These are phyloP conservation scores for Yamadazyma epiphylla DNA, from an alignment of 1,139 yeast species.

Conservation along the genomic window DNA sequence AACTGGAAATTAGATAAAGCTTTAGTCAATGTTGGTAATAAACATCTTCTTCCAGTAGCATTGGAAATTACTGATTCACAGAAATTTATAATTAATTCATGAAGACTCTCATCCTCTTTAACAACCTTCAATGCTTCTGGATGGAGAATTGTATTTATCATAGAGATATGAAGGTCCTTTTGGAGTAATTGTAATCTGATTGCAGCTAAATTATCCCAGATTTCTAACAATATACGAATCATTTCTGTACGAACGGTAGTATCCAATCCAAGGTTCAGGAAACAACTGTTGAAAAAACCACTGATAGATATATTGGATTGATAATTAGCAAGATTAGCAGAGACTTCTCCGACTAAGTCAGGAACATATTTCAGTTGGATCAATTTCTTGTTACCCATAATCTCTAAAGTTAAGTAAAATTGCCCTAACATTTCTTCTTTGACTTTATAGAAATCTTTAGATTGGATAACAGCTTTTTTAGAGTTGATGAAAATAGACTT, in stretches of 20 bases:
- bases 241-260: slow-evolving; percentile 11
- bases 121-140: slow-evolving; percentile 12
- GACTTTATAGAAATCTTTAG: slow-evolving; percentile 40
- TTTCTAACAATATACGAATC: slow-evolving; percentile 28
- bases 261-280: slow-evolving; percentile 2
- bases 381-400: slow-evolving; percentile 4
- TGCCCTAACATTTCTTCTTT: slow-evolving; percentile 38
- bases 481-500: slow-evolving; percentile 20
- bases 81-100: slow-evolving; percentile 28
- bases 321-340: slow-evolving; percentile 22
- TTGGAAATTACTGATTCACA: slow-evolving; percentile 43
- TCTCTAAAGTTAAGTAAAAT: slow-evolving; percentile 19
- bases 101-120: slow-evolving; percentile 15
- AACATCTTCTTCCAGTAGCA: slow-evolving; percentile 63
- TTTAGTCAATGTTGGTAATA: slow-evolving; percentile 57
- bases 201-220: slow-evolving; percentile 60
- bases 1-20: slow-evolving; percentile 41
- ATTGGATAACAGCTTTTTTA: slow-evolving; percentile 9
- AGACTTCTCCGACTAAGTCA: slow-evolving; percentile 8
- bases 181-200: slow-evolving; percentile 67
- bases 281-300: slow-evolving; percentile 10
- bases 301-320: slow-evolving; percentile 24
- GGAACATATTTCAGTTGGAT: slow-evolving; percentile 3
- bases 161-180: slow-evolving; percentile 52
- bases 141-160: slow-evolving; percentile 33